Evolutionary conservation across 495 filamentous ascomycete genomes (phyloP).

Genomic region (Echria macrotheca): DNA sequence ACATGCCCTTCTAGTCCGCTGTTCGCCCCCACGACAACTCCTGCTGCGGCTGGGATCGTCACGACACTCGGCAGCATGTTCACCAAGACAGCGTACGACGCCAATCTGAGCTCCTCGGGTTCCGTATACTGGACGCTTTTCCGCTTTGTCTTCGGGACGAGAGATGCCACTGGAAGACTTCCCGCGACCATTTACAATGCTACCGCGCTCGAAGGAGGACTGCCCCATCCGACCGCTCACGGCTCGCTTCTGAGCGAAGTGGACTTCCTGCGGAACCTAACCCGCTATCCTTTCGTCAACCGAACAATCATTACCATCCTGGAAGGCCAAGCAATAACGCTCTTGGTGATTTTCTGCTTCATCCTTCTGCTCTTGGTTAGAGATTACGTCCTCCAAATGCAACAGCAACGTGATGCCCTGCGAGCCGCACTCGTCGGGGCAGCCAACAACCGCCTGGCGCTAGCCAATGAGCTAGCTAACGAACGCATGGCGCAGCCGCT

Average conservation of each 20-base stretch:
- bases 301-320: conserved; percentile 73
- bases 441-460: conserved; percentile 30
- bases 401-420: conserved; percentile 81
- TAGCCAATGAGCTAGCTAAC: background rate
- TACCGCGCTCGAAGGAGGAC: background rate
- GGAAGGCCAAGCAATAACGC: conserved; percentile 89
- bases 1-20: conserved; percentile 44
- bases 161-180: conserved; percentile 17
- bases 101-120: conserved; percentile 24
- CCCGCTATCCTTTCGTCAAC: conserved; percentile 68
- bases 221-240: conserved; percentile 4
- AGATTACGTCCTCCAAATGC: conserved; percentile 97
- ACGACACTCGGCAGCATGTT: conserved; percentile 24
- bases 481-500: background rate
- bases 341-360: conserved; percentile 84
- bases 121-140: conserved; percentile 24
- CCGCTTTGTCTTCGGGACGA: conserved; percentile 25
- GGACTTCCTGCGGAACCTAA: conserved; percentile 64
- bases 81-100: conserved; percentile 22
- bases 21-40: conserved; percentile 32
- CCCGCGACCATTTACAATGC: conserved; percentile 12
- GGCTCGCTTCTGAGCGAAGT: conserved; percentile 65
- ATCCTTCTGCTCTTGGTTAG: conserved; percentile 93
- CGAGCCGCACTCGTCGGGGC: conserved; percentile 47
- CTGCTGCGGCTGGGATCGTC: conserved; percentile 26